phyloP scores from a whole-genome alignment of 257 asterid species.

The Schizonepeta tenuifolia region DNA sequence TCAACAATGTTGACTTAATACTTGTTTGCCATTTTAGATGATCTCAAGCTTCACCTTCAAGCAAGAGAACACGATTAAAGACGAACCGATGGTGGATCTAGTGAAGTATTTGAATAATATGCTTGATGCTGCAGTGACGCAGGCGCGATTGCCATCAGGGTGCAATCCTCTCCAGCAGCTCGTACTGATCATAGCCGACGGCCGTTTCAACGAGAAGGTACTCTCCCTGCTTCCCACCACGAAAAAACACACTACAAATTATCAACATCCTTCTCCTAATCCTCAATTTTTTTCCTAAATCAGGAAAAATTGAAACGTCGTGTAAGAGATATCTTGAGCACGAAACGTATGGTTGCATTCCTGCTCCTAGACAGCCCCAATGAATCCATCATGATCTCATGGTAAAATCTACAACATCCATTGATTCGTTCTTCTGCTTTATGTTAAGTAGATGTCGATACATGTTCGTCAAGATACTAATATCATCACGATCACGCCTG shows the following conservation, averaged over 20 bases:
- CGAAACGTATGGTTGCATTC: slow-evolving; percentile 88
- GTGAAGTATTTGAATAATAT: slow-evolving; percentile 70
- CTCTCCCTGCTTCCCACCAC: slow-evolving; percentile 2
- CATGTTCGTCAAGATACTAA: slow-evolving; percentile 13
- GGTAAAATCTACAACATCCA: slow-evolving; percentile 42
- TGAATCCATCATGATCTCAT: slow-evolving; percentile 61
- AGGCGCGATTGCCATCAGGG: slow-evolving; percentile 83
- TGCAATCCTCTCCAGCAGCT: slow-evolving; percentile 94
- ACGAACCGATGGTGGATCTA: slow-evolving; percentile 85
- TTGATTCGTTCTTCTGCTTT: background rate
- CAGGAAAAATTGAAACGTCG: slow-evolving; percentile 69
- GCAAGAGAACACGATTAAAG: slow-evolving; percentile 83
- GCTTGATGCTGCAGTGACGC: slow-evolving; percentile 67
- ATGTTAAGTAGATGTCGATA: background rate
- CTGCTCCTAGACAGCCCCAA: slow-evolving; percentile 75
- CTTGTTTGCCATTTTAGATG: slow-evolving; percentile 51
- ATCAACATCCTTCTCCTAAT: background rate
- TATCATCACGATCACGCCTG: background rate
- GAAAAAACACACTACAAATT: background rate
- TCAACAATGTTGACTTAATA: background rate
- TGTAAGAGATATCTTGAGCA: slow-evolving; percentile 78
- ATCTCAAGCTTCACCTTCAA: slow-evolving; percentile 85
- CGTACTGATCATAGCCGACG: slow-evolving; percentile 90
- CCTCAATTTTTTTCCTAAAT: slow-evolving; percentile 8
- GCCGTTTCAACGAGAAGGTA: slow-evolving; percentile 89